Evolutionary conservation across 1,284 basidiomycete genomes (phyloP).

Genomic region (Melampsora abietis-canadensis): DNA sequence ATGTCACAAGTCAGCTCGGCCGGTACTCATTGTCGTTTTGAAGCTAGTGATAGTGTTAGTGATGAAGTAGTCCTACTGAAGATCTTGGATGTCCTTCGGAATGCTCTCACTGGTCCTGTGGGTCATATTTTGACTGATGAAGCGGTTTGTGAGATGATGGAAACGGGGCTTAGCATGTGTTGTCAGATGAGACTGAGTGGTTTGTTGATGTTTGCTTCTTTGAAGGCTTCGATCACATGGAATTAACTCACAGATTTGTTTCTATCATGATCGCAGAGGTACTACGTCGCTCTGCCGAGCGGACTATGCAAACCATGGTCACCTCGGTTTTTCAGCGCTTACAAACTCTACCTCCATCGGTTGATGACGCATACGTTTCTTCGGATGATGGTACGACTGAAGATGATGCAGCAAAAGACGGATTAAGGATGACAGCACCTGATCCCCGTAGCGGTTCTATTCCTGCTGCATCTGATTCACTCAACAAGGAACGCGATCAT

Average conservation of each 20-base stretch:
- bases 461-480: slow-evolving; percentile 34
- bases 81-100: slow-evolving; percentile 85
- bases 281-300: slow-evolving; percentile 84
- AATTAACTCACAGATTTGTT: neutral
- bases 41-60: slow-evolving; percentile 88
- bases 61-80: slow-evolving; percentile 93
- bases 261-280: slow-evolving; percentile 62
- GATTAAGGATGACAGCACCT: slow-evolving; percentile 45
- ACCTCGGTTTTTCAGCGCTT: slow-evolving; percentile 75
- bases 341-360: slow-evolving; percentile 52
- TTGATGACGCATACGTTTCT: slow-evolving; percentile 42
- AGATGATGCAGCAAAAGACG: slow-evolving; percentile 33
- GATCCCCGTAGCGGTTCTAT: slow-evolving; percentile 45
- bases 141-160: slow-evolving; percentile 95
- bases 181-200: slow-evolving; percentile 93
- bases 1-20: slow-evolving; percentile 82
- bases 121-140: slow-evolving; percentile 75
- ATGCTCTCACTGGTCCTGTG: slow-evolving; percentile 70
- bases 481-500: slow-evolving; percentile 37
- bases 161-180: slow-evolving; percentile 93
- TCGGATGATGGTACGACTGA: slow-evolving; percentile 24
- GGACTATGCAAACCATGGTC: slow-evolving; percentile 84
- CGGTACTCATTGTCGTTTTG: slow-evolving; percentile 94
- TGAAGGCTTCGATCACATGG: neutral
- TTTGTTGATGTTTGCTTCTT: slow-evolving; percentile 55